Evolutionary conservation across 257 asterid species (phyloP).

Genomic region (Lantana camara): DNA sequence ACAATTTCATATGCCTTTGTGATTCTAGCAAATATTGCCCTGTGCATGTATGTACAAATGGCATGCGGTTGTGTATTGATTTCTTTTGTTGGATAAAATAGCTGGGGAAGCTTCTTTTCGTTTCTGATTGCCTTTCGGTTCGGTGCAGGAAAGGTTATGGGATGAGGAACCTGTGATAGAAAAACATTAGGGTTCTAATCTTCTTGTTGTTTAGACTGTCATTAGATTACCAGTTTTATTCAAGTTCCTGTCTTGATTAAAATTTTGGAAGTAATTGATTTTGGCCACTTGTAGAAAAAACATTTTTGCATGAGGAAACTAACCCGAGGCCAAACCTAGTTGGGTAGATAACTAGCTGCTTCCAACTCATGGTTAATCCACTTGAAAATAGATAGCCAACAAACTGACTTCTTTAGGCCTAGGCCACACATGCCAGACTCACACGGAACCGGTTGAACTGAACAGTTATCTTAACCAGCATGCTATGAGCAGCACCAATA

Average conservation of each 20-base stretch:
- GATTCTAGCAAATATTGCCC: neutral
- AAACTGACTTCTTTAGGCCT: neutral
- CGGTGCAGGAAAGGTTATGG: neutral
- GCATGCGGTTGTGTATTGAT: constrained; percentile 1
- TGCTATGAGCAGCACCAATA: neutral
- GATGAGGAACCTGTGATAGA: constrained; percentile 8
- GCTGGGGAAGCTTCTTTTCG: neutral
- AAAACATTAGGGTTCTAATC: neutral
- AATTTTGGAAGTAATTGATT: neutral
- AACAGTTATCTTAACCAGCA: neutral
- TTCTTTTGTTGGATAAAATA: constrained; percentile 12
- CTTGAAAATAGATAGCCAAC: neutral
- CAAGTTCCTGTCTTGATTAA: neutral
- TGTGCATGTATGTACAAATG: constrained; percentile 2
- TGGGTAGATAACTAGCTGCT: neutral
- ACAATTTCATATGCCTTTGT: neutral
- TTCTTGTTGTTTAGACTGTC: neutral
- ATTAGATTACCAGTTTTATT: neutral
- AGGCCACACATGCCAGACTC: neutral
- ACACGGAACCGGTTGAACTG: neutral
- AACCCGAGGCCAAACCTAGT: neutral
- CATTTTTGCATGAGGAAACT: neutral
- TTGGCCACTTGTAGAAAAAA: neutral
- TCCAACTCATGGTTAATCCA: neutral
- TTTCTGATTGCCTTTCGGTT: constrained; percentile 10